Evolutionary conservation across 345 rosid genomes (phyloP), one percentile per base, ranked within the genome.

Genomic region (Passiflora organensis): DNA sequence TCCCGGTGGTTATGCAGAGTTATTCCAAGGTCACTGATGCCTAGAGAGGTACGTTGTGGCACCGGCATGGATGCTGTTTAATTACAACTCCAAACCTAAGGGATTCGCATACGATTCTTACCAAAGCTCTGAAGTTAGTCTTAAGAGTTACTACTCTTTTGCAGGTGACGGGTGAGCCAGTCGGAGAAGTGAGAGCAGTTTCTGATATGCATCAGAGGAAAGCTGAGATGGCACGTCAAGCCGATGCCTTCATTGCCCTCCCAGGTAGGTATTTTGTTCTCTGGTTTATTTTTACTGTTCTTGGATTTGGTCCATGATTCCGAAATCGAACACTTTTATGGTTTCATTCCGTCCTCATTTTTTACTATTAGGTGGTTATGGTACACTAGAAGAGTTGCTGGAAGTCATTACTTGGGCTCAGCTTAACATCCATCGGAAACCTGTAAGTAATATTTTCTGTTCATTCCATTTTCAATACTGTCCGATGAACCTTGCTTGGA

Each of bases 321-420:
- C 32, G 14, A 12, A 17, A 21, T 37, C 12, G 13, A 24, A 15
- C 37, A 21, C 8, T 28, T 17, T 49, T 16, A 17, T 16, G 13
- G 1, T 6, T 8, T 32, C n/a, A 13, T 53, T 39, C 14, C 12
- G 5, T 20, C 11, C 32, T n/a, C 6, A 15, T 44, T 24, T 2
- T 20, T 51, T 21, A 8, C 32, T 48, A 25, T 43, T 61, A 91
- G 98, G 98, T 65, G 98, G 98, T 25, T 91, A 91, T 66, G 98
- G 98, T 32, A 91, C 98, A 24, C 87, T 91, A 0, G 98, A 91
- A 65, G 98, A 91, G 59, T 66, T 91, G 63, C 88, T 91, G 24
- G 97, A 91, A 78, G 96, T 87, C 55, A 91, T 91, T 66, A 87
- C 97, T 28, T 85, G 97, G 98, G 95, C 96, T 55, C 98, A 91